Evolutionary conservation across 2,329 filamentous ascomycete genomes (phyloP).

Genomic region (Fusarium sulawesiense): DNA sequence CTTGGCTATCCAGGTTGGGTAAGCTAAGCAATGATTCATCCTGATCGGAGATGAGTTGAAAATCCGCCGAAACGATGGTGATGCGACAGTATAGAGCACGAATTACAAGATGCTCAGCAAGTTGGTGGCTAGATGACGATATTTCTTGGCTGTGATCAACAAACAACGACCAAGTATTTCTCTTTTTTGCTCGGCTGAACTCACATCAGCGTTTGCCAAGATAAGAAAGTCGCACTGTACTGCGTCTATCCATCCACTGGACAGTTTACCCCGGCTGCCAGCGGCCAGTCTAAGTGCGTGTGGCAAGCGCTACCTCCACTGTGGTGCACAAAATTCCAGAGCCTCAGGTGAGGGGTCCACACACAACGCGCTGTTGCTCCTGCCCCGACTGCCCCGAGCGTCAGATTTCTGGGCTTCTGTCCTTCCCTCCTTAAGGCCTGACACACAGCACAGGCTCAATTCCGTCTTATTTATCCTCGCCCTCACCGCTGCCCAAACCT

Average conservation of each 20-base stretch:
- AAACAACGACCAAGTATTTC: neutral
- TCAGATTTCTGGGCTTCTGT: conserved; percentile 34
- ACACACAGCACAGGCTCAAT: neutral
- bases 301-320: conserved; percentile 29
- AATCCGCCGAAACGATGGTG: neutral
- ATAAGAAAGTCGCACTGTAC: conserved; percentile 26
- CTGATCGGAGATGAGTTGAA: neutral
- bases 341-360: conserved; percentile 42
- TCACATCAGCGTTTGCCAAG: conserved; percentile 26
- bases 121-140: conserved; percentile 19
- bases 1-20: conserved; percentile 4
- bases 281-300: neutral
- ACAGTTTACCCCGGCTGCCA: conserved; percentile 15
- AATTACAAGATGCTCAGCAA: neutral
- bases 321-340: conserved; percentile 38
- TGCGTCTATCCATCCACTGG: neutral
- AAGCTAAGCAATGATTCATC: conserved; percentile 9
- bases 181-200: conserved; percentile 10
- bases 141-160: conserved; percentile 1
- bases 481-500: conserved; percentile 35
- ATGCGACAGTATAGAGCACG: neutral
- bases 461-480: conserved; percentile 24
- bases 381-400: conserved; percentile 33
- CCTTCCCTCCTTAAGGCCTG: conserved; percentile 13
- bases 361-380: conserved; percentile 20